Percentiles rank a stretch among this genome's conserved stretches.
phyloP scores from a whole-genome alignment of 768 basidiomycete species.

The Phlegmacium glaucopus region DNA sequence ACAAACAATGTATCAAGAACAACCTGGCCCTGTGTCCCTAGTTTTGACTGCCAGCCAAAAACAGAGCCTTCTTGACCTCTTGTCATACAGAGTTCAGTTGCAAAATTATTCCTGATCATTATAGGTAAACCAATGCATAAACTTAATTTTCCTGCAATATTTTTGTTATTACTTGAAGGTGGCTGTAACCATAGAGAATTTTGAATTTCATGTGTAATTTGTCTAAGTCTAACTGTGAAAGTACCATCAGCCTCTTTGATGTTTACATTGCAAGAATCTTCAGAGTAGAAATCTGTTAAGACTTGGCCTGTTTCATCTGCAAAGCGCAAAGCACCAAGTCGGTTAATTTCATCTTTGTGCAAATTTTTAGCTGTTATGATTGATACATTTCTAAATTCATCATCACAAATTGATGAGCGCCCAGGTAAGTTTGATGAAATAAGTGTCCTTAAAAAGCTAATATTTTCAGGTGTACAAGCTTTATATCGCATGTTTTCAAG shows the following conservation, averaged over 20 bases:
- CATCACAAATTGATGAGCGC: slow-evolving; percentile 8
- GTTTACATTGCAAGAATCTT: not conserved
- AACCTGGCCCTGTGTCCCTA: slow-evolving; percentile 10
- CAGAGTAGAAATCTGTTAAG: slow-evolving; percentile 20
- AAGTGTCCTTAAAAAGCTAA: slow-evolving; percentile 22
- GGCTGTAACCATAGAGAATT: slow-evolving; percentile 19
- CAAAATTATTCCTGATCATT: slow-evolving; percentile 27
- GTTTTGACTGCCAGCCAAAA: slow-evolving; percentile 18
- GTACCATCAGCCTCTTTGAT: not conserved
- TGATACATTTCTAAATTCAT: slow-evolving; percentile 24
- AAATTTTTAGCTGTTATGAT: slow-evolving; percentile 30
- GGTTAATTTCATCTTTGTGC: slow-evolving; percentile 30
- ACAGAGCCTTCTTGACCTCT: slow-evolving; percentile 27
- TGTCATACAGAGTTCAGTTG: slow-evolving; percentile 31
- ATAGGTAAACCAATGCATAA: slow-evolving; percentile 32
- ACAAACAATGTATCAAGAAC: slow-evolving; percentile 5
- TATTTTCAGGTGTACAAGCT: slow-evolving; percentile 29
- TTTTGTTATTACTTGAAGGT: slow-evolving; percentile 16
- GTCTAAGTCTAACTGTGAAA: not conserved
- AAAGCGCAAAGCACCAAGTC: slow-evolving; percentile 23
- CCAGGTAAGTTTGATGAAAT: slow-evolving; percentile 10
- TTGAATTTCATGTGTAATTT: slow-evolving; percentile 2
- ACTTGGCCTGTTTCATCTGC: slow-evolving; percentile 22
- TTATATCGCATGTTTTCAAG: slow-evolving; percentile 21
- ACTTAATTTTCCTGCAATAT: slow-evolving; percentile 24